Base-by-base conservation (phyloP, 805 yeast species). In the Candida ponderosae region DNA sequence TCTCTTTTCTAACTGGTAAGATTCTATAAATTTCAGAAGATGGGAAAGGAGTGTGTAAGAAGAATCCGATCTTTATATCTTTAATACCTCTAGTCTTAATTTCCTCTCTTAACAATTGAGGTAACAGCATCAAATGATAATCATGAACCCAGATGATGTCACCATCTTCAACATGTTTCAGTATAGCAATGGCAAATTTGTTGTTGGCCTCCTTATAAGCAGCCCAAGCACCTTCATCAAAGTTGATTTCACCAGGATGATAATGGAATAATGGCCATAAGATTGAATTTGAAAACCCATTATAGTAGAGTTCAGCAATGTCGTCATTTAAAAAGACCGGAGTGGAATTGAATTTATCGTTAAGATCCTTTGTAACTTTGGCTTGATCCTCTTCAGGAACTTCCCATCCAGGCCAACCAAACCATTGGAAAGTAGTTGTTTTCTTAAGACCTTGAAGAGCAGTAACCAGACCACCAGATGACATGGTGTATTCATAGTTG, bases 181-280 rank as follows among this genome's bases (percentile, higher is more conserved):
- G 77, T 40, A 93, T 78, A 30, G 72, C 81, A 29, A 74, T 66
- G 11, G 96, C 93, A 65, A 93, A 93, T 42, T 74, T 66, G 40
- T 79, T 65, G 56, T 93, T 93, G 6, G 97, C 97, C 57, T 87
- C 93, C 39, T 87, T 83, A 59, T 93, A 93, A 1, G 97, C 97
- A 37, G 89, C 89, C 98, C 98, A 93, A 2, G 97, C 96, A 43
- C 76, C 78, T 57, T 93, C 98, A 60, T 93, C 98, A 54, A 93
- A 93, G 57, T 86, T 89, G 83, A 94, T 93, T 60, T 94, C 98
- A 43, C 97, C 98, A 1, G 99, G 98, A 56, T 93, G 98, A 62
- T 93, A 93, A 59, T 93, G 99, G 67, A 93, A 93, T 43, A 94
- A 63, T 1, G 99, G 99, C 99, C 99, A 93, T 45, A 93, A 65